These are phyloP conservation scores for Trichoderma gracile DNA, from an alignment of 2,329 filamentous ascomycete genomes.

Conservation along the genomic window DNA sequence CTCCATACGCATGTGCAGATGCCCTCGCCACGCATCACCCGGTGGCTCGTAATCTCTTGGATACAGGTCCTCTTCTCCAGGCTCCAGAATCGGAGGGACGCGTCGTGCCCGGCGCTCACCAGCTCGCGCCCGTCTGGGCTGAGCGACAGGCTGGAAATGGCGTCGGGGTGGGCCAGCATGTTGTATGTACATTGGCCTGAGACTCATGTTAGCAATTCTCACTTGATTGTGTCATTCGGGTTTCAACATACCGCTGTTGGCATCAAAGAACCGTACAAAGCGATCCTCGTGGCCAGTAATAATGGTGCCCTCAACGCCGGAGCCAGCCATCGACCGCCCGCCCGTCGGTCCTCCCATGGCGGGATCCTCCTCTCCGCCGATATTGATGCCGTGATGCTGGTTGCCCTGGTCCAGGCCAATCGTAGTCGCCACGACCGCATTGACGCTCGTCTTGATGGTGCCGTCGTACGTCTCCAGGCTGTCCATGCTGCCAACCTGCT, in stretches of 20 bases:
- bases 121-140: constrained; percentile 93
- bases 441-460: constrained; percentile 76
- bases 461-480: constrained; percentile 93
- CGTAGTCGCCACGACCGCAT: constrained; percentile 85
- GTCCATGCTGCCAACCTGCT: constrained; percentile 90
- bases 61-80: constrained; percentile 93
- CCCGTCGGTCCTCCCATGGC: constrained; percentile 75
- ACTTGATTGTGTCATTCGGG: neutral
- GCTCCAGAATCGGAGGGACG: constrained; percentile 94
- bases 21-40: constrained; percentile 93
- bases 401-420: constrained; percentile 71
- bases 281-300: constrained; percentile 97
- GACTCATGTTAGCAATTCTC: neutral
- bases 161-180: constrained; percentile 93
- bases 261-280: constrained; percentile 96
- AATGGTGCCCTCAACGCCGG: constrained; percentile 85
- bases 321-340: constrained; percentile 64
- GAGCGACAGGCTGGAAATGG: constrained; percentile 87
- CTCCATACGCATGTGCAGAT: constrained; percentile 96
- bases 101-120: constrained; percentile 94
- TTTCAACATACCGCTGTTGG: constrained; percentile 82
- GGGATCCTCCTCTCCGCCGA: constrained; percentile 72
- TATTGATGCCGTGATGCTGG: constrained; percentile 54
- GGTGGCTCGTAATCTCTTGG: constrained; percentile 90
- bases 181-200: constrained; percentile 99